Percentiles rank a stretch among this genome's conserved stretches.
phyloP scores from a whole-genome alignment of 305 asterid species.

The Solanum hybrid region DNA sequence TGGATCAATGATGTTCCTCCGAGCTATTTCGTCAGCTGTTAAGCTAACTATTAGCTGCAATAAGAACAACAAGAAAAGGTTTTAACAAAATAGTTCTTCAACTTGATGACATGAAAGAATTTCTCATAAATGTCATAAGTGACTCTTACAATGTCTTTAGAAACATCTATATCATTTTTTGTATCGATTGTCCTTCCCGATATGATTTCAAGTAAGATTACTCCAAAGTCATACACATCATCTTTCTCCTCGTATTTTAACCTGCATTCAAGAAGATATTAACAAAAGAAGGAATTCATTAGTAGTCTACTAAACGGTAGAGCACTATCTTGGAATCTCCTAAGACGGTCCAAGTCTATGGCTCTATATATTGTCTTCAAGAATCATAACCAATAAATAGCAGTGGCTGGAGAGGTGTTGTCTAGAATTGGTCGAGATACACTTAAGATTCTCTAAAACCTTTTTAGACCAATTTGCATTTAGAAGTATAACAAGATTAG shows the following conservation, averaged over 20 bases:
- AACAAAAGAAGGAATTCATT: background rate
- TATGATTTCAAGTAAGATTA: conserved; percentile 67
- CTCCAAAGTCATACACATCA: conserved; percentile 80
- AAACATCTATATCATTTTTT: conserved; percentile 34
- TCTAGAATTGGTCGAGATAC: background rate
- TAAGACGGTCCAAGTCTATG: background rate
- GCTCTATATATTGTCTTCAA: background rate
- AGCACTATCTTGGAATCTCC: background rate
- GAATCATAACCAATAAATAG: background rate
- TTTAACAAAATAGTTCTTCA: background rate
- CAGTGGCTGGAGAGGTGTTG: background rate
- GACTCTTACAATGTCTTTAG: conserved; percentile 56
- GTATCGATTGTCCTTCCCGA: conserved; percentile 53
- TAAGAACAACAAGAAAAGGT: background rate
- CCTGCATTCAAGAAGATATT: conserved; percentile 24
- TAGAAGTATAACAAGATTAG: background rate
- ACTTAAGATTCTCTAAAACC: background rate
- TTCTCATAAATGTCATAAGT: background rate
- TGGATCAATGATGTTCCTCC: conserved; percentile 62
- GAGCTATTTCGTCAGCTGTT: conserved; percentile 36
- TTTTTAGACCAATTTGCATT: background rate
- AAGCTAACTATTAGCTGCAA: conserved; percentile 55
- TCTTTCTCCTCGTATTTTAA: conserved; percentile 33
- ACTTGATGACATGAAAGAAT: background rate
- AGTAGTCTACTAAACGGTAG: background rate